phyloP scores from a whole-genome alignment of 192 early-diverging fungal genomes.

The Chytriomyces confervae region DNA sequence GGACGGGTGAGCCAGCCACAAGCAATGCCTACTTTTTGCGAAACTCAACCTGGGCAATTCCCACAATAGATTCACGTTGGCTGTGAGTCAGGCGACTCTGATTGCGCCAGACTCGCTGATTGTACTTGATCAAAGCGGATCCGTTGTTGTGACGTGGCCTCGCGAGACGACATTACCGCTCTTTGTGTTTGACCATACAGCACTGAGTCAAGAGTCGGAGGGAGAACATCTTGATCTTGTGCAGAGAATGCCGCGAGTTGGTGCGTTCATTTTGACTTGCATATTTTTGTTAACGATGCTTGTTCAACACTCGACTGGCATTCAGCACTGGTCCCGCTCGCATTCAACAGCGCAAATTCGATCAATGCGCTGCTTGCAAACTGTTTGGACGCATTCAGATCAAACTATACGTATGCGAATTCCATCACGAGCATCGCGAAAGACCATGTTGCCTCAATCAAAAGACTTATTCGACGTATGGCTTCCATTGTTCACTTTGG shows the following conservation, averaged over 20 bases:
- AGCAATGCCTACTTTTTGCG: no score
- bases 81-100: no score
- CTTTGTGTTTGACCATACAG: background rate
- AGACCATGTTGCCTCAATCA: background rate
- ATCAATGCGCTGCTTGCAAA: background rate
- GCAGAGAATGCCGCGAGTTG: background rate
- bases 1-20: no score
- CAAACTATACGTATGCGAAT: background rate
- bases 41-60: no score
- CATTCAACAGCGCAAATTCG: background rate
- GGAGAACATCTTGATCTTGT: background rate
- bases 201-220: background rate
- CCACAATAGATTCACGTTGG: no score
- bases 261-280: background rate
- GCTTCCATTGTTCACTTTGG: background rate
- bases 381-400: background rate
- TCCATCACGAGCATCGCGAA: background rate
- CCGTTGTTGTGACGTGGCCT: background rate
- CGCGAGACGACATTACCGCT: background rate
- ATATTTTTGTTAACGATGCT: background rate
- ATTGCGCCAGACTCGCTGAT: no score
- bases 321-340: background rate
- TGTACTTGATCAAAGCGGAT: no score
- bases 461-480: background rate
- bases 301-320: background rate